Base-by-base conservation (phyloP, 768 basidiomycete genomes). In the Pleurotus pulmonarius region DNA sequence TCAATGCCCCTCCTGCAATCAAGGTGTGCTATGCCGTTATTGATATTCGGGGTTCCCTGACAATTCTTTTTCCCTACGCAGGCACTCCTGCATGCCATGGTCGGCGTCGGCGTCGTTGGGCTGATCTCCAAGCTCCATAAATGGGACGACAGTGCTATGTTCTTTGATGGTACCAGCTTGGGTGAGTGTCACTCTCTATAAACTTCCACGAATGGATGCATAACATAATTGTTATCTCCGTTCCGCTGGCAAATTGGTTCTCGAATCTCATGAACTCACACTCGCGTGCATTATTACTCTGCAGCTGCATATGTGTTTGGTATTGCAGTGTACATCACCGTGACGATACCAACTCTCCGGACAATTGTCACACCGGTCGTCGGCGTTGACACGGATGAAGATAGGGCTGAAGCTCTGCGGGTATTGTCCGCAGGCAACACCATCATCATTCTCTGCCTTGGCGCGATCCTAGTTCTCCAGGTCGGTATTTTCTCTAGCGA, bases 141-240 rank as follows among this genome's bases (percentile, higher is more conserved):
- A 59, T 97, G 94, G 92, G 86, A 87, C 65, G 94, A 97, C 65
- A 92, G 90, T 62, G 95, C 95, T 6, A 81, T 95, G 73, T 94
- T 92, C 76, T 98, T 98, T 69, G 95, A 98, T 69, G 95, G 95
- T 18, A 86, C 88, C 20, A 86, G 85, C 61, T 71, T 96, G 58
- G 92, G 94, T 94, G 61, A 63, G 83, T 76, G 12, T 26, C 43
- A 5, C 45, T 49, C 26, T 55, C 58, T 16, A 15, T 5, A 6
- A 43, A 22, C 49, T 18, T 45, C 55, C 15, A 44, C 40, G 22
- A 13, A 26, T 37, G 47, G 29, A 34, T 34, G 29, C 29, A 34
- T 34, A 34, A 34, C 29, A 34, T 34, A 11, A 39, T 53, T 51
- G 51, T 55, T 45, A 47, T 47, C 59, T n/a, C 54, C 46, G 25